Conservation (phyloP, 345 rosid species). For the Syzygium oleosum region DNA sequence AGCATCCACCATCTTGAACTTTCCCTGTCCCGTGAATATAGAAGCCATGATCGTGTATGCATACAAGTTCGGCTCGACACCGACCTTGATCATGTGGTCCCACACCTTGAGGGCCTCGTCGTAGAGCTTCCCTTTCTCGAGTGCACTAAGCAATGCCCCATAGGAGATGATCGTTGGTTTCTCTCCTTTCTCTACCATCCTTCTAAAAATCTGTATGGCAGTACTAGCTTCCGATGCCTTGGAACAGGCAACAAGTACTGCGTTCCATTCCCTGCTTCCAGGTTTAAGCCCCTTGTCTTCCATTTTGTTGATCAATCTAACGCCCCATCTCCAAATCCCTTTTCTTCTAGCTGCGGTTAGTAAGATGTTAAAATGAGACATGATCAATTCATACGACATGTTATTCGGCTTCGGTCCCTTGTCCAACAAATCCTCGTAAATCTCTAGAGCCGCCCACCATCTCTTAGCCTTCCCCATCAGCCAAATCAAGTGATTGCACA, state of each 20-base stretch:
- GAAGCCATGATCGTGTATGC: constrained; percentile 89
- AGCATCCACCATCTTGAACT: constrained; percentile 55
- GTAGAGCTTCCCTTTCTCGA: constrained; percentile 82
- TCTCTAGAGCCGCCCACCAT: constrained; percentile 97
- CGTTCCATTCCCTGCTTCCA: constrained; percentile 69
- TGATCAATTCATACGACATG: constrained; percentile 56
- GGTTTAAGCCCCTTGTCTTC: constrained; percentile 84
- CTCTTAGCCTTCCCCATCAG: constrained; percentile 89
- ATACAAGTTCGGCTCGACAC: constrained; percentile 57
- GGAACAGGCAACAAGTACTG: constrained; percentile 88
- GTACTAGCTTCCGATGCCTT: constrained; percentile 77
- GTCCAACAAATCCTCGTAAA: constrained; percentile 85
- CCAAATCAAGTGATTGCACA: constrained; percentile 95
- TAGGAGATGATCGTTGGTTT: constrained; percentile 85
- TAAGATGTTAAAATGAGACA: constrained; percentile 69
- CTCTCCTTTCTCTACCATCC: constrained; percentile 84
- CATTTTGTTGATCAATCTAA: constrained; percentile 74
- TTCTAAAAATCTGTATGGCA: constrained; percentile 68
- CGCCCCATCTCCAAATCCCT: constrained; percentile 93
- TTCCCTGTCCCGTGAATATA: constrained; percentile 52
- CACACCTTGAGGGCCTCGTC: constrained; percentile 79
- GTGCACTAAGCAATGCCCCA: constrained; percentile 76
- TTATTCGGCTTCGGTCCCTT: constrained; percentile 81
- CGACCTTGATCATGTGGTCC: constrained; percentile 89
- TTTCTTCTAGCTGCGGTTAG: constrained; percentile 64